A percentile compares a stretch with the other conserved stretches of the same genome.
Evolutionary conservation across 805 yeast species (phyloP).

Genomic region (Torulaspora gathmanii): DNA sequence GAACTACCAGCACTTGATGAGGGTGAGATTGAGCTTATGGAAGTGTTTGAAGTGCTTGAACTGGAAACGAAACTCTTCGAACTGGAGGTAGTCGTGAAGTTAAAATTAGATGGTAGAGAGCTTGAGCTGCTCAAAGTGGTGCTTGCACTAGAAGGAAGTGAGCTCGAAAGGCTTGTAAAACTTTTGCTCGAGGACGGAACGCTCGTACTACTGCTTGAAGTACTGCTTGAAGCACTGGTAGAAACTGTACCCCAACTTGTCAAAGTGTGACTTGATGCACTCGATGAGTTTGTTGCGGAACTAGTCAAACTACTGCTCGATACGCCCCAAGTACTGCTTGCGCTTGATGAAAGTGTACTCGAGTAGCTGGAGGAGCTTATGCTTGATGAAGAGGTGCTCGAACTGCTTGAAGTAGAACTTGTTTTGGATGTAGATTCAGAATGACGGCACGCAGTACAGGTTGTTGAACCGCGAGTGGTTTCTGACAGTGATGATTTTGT

Average conservation of each 20-base stretch:
- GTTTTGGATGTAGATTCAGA: background rate
- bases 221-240: background rate
- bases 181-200: background rate
- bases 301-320: background rate
- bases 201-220: background rate
- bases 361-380: background rate
- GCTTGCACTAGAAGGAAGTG: background rate
- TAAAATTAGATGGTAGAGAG: background rate
- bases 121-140: background rate
- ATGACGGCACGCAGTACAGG: background rate
- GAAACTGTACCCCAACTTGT: slow-evolving; percentile 1
- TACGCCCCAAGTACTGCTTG: background rate
- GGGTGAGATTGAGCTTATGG: background rate
- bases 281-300: background rate
- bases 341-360: background rate
- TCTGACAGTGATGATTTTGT: background rate
- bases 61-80: background rate
- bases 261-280: background rate
- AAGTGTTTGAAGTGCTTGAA: background rate
- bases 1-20: background rate
- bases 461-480: background rate
- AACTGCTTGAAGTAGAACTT: background rate
- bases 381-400: background rate
- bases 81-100: background rate
- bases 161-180: background rate